Percentiles rank a stretch among this genome's conserved stretches.
phyloP scores from a whole-genome alignment of 2,329 filamentous ascomycete genomes.

The Diaporthe longicolla region DNA sequence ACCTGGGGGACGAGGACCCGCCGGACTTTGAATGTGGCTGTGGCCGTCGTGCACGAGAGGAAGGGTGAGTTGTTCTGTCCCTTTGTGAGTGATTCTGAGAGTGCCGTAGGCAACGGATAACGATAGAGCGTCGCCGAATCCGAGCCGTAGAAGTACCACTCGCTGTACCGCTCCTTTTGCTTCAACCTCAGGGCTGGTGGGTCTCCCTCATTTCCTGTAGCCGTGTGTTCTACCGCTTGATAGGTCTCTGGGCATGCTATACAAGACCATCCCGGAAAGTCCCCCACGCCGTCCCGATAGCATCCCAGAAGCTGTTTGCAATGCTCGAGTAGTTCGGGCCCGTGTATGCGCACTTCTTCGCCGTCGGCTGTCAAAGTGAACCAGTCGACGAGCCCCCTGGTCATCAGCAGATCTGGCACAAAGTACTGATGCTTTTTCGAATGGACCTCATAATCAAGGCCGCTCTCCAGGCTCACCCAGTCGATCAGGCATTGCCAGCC shows the following conservation, averaged over 20 bases:
- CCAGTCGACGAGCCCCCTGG: background rate
- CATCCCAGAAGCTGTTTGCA: background rate
- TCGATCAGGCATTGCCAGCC: too few species aligned
- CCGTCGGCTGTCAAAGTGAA: background rate
- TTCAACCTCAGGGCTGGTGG: background rate
- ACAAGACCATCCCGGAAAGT: background rate
- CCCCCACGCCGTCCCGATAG: background rate
- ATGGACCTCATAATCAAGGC: too few species aligned
- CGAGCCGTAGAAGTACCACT: constrained; percentile 7
- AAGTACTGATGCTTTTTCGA: background rate
- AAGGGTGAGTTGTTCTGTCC: background rate
- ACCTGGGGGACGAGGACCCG: background rate
- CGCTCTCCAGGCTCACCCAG: too few species aligned
- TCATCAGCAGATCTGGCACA: background rate
- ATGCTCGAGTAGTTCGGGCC: background rate
- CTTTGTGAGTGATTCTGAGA: background rate
- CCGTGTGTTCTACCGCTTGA: background rate
- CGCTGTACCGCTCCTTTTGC: background rate
- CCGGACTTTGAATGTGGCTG: background rate
- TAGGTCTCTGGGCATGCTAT: background rate
- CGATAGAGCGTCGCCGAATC: background rate
- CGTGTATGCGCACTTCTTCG: background rate
- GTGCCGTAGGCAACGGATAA: background rate
- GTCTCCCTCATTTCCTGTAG: background rate
- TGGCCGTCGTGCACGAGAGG: background rate